These are phyloP conservation scores for Dissophora ornata DNA, from an alignment of 192 early-diverging fungal genomes.

Conservation along the genomic window DNA sequence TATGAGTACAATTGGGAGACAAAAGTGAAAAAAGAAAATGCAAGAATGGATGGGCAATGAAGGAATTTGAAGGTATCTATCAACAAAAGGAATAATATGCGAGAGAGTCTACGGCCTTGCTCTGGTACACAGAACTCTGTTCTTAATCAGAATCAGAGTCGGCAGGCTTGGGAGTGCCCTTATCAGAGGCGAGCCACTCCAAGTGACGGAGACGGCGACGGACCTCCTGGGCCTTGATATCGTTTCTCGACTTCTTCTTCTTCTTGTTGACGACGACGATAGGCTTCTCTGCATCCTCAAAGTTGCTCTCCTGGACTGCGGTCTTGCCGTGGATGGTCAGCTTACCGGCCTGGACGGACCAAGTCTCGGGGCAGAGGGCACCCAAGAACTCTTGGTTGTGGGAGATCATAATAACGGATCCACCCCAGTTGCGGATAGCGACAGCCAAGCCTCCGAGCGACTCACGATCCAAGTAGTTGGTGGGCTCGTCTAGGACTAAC, in stretches of 20 bases:
- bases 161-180: conserved; percentile 48
- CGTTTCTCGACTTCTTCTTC: conserved; percentile 69
- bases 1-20: not conserved
- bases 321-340: conserved; percentile 58
- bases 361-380: conserved; percentile 78
- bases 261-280: conserved; percentile 65
- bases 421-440: conserved; percentile 79
- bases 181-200: conserved; percentile 61
- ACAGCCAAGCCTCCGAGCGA: conserved; percentile 80
- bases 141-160: conserved; percentile 51
- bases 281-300: conserved; percentile 52
- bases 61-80: conserved; percentile 4
- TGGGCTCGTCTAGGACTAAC: conserved; percentile 78
- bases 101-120: too few relatives aligned
- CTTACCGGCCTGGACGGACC: conserved; percentile 74
- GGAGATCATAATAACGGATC: conserved; percentile 86
- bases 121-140: not conserved
- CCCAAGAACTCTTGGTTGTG: conserved; percentile 83
- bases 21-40: not conserved
- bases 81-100: not conserved
- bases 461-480: conserved; percentile 82
- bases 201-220: conserved; percentile 64
- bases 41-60: not conserved
- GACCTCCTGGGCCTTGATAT: conserved; percentile 60
- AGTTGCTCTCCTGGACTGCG: conserved; percentile 54